Evolutionary conservation across 2,329 filamentous ascomycete genomes (phyloP).

Genomic region (Fusarium sarcochroum): DNA sequence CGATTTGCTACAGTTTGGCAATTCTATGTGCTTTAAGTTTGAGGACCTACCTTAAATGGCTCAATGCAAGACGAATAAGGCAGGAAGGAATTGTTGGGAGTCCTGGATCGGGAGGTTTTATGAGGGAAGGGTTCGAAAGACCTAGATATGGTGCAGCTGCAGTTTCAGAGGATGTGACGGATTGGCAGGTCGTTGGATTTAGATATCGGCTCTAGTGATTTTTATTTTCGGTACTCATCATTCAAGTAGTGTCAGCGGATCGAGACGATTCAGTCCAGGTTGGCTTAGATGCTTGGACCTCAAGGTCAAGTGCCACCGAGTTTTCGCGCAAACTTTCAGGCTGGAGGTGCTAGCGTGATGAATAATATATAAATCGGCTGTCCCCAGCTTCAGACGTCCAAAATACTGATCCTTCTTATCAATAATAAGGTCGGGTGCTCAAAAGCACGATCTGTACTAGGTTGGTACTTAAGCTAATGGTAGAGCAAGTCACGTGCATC

Average conservation of each 20-base stretch:
- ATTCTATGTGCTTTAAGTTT: constrained; percentile 60
- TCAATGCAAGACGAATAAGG: constrained; percentile 59
- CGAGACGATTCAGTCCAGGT: too few species aligned
- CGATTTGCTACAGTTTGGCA: constrained; percentile 68
- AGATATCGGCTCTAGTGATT: constrained; percentile 65
- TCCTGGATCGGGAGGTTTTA: constrained; percentile 57
- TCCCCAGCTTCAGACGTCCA: too few species aligned
- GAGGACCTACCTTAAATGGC: constrained; percentile 62
- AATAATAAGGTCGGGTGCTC: too few species aligned
- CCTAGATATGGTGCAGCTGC: constrained; percentile 48
- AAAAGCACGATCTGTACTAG: background rate
- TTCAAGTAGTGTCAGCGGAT: too few species aligned
- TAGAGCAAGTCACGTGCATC: constrained; percentile 25
- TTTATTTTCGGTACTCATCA: too few species aligned
- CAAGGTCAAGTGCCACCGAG: too few species aligned
- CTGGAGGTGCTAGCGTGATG: too few species aligned
- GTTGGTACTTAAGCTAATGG: too few species aligned
- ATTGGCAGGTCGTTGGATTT: constrained; percentile 72
- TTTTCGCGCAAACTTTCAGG: too few species aligned
- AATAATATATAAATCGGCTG: too few species aligned
- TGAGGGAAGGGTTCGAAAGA: constrained; percentile 50
- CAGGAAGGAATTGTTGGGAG: constrained; percentile 63
- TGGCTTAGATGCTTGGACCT: too few species aligned
- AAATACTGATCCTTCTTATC: background rate
- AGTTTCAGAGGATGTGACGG: constrained; percentile 71